Percentiles rank a stretch among this genome's conserved stretches.
Evolutionary conservation across 1,139 yeast species (phyloP).

Genomic region (Kazachstania sp.): DNA sequence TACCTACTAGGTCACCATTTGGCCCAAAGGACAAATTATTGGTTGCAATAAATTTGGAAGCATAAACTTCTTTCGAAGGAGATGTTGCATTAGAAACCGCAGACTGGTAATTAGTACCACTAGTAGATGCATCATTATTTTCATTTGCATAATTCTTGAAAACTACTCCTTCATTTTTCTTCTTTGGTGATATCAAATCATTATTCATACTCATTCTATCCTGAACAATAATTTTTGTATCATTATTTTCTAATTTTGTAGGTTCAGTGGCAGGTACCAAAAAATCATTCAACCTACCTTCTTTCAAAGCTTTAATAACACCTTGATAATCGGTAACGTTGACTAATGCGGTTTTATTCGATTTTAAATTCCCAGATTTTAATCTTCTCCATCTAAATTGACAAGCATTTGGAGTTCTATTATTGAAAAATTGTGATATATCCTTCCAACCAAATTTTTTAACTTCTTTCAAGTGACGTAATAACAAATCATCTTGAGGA

Average conservation of each 20-base stretch:
- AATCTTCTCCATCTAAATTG: constrained; percentile 73
- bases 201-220: not conserved
- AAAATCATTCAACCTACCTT: constrained; percentile 4
- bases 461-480: constrained; percentile 61
- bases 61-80: constrained; percentile 1
- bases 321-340: constrained; percentile 8
- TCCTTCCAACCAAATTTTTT: constrained; percentile 74
- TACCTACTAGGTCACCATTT: not conserved
- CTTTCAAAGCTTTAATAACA: constrained; percentile 5
- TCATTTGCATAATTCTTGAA: not conserved
- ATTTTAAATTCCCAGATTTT: constrained; percentile 55
- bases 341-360: constrained; percentile 36
- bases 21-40: not conserved
- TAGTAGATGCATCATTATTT: not conserved
- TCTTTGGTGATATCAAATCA: not conserved
- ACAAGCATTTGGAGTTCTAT: constrained; percentile 70
- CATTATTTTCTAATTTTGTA: too few species aligned
- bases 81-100: not conserved
- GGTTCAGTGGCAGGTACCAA: not conserved
- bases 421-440: constrained; percentile 55
- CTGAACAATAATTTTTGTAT: too few species aligned
- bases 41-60: not conserved
- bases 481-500: constrained; percentile 58
- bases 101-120: not conserved
- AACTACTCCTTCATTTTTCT: not conserved